These are phyloP conservation scores for Globisporangium nagaii DNA, from an alignment of 352 stramenopile genomes.

Conservation along the genomic window DNA sequence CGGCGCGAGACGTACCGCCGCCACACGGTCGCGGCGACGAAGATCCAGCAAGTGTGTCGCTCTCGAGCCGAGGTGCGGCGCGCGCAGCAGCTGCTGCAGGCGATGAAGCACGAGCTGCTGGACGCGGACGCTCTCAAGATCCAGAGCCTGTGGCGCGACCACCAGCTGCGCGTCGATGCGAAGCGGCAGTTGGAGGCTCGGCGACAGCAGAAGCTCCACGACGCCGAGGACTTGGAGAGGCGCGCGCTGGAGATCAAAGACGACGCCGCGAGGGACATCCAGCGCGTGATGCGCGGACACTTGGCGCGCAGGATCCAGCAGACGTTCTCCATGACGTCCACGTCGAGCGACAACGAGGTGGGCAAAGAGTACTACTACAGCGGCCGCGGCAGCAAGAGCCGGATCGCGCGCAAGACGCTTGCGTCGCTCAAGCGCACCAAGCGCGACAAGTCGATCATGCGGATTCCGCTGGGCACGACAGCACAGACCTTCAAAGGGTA, in stretches of 20 bases:
- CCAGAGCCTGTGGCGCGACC: constrained; percentile 27
- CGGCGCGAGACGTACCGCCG: constrained; percentile 12
- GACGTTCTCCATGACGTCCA: constrained; percentile 26
- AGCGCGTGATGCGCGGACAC: constrained; percentile 33
- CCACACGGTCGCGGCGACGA: constrained; percentile 29
- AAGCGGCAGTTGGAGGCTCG: constrained; percentile 23
- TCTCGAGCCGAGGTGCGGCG: constrained; percentile 27
- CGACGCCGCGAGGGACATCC: constrained; percentile 35
- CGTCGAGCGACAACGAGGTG: constrained; percentile 19
- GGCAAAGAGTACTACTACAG: constrained; percentile 20
- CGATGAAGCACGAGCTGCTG: constrained; percentile 24
- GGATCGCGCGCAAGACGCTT: constrained; percentile 16
- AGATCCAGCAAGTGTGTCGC: constrained; percentile 45
- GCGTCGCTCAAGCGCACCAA: constrained; percentile 24
- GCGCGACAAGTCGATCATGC: constrained; percentile 30
- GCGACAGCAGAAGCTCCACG: constrained; percentile 14
- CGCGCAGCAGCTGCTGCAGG: constrained; percentile 33
- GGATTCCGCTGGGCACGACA: constrained; percentile 12
- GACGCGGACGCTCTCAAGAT: constrained; percentile 35
- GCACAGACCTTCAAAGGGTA: constrained; percentile 1
- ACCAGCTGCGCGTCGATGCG: constrained; percentile 23
- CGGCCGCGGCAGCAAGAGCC: constrained; percentile 5
- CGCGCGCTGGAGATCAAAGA: constrained; percentile 9
- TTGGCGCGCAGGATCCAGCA: constrained; percentile 27
- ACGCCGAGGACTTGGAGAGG: constrained; percentile 17